A percentile compares a stretch with the other conserved stretches of the same genome.
These are phyloP conservation scores for Stemphylium beticola DNA, from an alignment of 2,329 filamentous ascomycete genomes.

Conservation along the genomic window DNA sequence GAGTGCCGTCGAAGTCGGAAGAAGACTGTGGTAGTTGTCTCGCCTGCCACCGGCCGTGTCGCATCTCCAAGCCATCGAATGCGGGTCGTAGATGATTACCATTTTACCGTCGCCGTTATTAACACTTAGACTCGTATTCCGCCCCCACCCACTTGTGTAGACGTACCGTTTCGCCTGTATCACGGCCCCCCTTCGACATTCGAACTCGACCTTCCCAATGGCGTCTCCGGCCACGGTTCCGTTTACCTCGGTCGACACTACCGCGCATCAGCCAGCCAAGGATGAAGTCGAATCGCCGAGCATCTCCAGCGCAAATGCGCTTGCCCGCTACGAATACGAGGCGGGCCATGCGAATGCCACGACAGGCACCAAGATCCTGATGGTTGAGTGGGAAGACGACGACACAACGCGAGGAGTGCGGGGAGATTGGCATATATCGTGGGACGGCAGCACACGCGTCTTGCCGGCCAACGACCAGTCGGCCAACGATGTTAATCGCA, in stretches of 20 bases:
- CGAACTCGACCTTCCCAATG: conserved; percentile 39
- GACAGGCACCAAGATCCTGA: conserved; percentile 87
- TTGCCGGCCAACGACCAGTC: conserved; percentile 68
- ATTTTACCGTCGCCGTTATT: conserved; percentile 42
- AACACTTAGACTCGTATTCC: conserved; percentile 38
- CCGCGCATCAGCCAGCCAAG: conserved; percentile 34
- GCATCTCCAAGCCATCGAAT: conserved; percentile 31
- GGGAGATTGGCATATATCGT: conserved; percentile 77
- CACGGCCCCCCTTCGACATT: conserved; percentile 27
- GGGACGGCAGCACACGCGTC: conserved; percentile 79
- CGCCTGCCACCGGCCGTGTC: conserved; percentile 27
- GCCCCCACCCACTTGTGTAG: conserved; percentile 40
- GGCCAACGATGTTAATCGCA: conserved; percentile 61
- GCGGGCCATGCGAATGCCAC: conserved; percentile 67
- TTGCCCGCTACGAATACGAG: conserved; percentile 88
- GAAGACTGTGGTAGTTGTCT: conserved; percentile 18
- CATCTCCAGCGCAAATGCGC: conserved; percentile 62
- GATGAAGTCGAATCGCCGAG: conserved; percentile 56
- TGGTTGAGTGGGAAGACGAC: conserved; percentile 87
- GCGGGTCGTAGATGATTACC: conserved; percentile 32
- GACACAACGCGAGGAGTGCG: conserved; percentile 54
- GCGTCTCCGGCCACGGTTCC: conserved; percentile 43
- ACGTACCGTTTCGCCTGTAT: conserved; percentile 36
- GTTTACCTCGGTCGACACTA: conserved; percentile 54
- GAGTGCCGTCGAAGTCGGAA: conserved; percentile 19